phyloP scores from a whole-genome alignment of 257 asterid genomes.

The Plantago major region DNA sequence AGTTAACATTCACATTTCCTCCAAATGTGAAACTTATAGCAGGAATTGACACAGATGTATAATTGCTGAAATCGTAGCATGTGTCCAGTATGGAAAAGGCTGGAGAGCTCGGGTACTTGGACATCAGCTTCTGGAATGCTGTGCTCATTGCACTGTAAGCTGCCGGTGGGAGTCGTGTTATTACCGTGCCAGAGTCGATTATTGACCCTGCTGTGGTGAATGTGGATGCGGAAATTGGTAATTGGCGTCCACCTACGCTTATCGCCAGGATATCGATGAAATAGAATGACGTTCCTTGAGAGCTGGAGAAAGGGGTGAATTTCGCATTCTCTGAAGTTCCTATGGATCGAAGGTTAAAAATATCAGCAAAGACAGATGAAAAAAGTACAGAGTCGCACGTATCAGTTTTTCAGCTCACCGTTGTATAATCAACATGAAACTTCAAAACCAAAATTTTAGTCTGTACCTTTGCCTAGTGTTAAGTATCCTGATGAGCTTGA shows the following conservation, averaged over 20 bases:
- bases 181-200: slow-evolving; percentile 79
- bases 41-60: slow-evolving; percentile 33
- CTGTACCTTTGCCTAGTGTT: too few relatives aligned
- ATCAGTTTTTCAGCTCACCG: too few relatives aligned
- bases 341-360: too few relatives aligned
- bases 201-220: slow-evolving; percentile 46
- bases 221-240: slow-evolving; percentile 39
- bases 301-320: slow-evolving; percentile 47
- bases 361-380: too few relatives aligned
- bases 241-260: slow-evolving; percentile 37
- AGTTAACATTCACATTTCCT: slow-evolving; percentile 40
- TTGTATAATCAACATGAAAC: too few relatives aligned
- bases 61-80: slow-evolving; percentile 47
- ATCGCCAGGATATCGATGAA: too few relatives aligned
- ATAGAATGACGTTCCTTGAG: too few relatives aligned
- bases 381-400: too few relatives aligned
- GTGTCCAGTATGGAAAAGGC: slow-evolving; percentile 58
- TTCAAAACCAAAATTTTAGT: too few relatives aligned
- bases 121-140: slow-evolving; percentile 46
- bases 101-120: slow-evolving; percentile 39
- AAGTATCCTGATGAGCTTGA: slow-evolving; percentile 62
- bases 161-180: slow-evolving; percentile 55
- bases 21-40: slow-evolving; percentile 40
- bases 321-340: slow-evolving; percentile 15
- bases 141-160: slow-evolving; percentile 45